Evolutionary conservation across 805 yeast genomes (phyloP).

Genomic region (Saccharomyces kudriavzevii): DNA sequence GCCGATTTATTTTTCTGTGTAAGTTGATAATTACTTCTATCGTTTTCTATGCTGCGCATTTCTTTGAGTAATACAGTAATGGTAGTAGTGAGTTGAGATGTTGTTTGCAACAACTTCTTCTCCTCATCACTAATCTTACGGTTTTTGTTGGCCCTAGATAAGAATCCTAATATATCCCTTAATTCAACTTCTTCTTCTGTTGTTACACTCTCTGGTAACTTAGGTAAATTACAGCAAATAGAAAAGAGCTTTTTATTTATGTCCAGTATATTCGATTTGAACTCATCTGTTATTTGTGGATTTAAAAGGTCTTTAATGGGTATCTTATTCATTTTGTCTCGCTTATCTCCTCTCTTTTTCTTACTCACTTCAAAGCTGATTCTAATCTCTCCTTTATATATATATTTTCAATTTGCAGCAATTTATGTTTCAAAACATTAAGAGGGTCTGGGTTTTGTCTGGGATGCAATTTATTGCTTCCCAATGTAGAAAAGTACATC

Average conservation of each 20-base stretch:
- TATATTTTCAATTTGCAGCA: background rate
- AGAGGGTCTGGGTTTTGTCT: background rate
- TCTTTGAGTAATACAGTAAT: conserved; percentile 3
- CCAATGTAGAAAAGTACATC: background rate
- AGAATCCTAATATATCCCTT: conserved; percentile 2
- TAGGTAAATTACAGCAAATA: conserved; percentile 10
- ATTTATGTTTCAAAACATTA: background rate
- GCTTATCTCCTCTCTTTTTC: background rate
- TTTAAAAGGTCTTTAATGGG: conserved; percentile 15
- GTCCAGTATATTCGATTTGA: conserved; percentile 5
- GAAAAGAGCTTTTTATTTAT: conserved; percentile 6
- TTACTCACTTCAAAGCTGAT: background rate
- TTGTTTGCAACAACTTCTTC: conserved; percentile 2
- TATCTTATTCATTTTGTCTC: conserved; percentile 12
- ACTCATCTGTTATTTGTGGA: conserved; percentile 6
- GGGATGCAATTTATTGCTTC: background rate
- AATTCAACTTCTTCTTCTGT: conserved; percentile 3
- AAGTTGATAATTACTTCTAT: background rate
- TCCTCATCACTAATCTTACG: conserved; percentile 4
- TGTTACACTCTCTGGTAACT: conserved; percentile 1
- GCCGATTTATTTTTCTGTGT: background rate
- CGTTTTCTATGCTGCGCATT: background rate
- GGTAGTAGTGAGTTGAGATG: conserved; percentile 9
- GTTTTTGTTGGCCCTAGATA: conserved; percentile 1
- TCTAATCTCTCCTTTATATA: background rate